These are phyloP conservation scores for Musa balbisiana DNA, from an alignment of 202 grass and related monocot species.

Conservation along the genomic window DNA sequence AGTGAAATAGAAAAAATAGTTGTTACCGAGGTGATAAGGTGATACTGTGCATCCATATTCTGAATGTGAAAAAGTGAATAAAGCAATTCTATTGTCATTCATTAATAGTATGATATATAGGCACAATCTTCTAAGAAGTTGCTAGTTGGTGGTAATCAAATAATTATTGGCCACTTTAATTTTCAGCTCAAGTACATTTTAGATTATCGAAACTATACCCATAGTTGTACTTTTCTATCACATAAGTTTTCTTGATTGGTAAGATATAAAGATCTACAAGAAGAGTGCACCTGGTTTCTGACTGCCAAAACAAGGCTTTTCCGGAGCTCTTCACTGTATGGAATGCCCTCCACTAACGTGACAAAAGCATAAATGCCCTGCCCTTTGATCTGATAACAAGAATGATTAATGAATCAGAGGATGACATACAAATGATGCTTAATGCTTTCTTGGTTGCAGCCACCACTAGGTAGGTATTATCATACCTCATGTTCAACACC, in stretches of 20 bases:
- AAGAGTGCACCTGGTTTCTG: slow-evolving; percentile 61
- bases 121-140: background rate
- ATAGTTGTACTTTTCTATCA: too few species aligned
- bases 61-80: background rate
- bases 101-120: background rate
- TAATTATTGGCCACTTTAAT: background rate
- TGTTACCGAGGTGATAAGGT: too few species aligned
- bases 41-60: too few species aligned
- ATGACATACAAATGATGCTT: background rate
- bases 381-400: slow-evolving; percentile 73
- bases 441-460: background rate
- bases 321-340: slow-evolving; percentile 76
- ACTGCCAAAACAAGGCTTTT: slow-evolving; percentile 73
- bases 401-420: slow-evolving; percentile 1
- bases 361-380: slow-evolving; percentile 98
- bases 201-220: too few species aligned
- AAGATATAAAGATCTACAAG: background rate
- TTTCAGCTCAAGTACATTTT: background rate
- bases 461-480: background rate
- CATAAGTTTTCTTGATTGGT: background rate
- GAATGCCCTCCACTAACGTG: slow-evolving; percentile 76
- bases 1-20: background rate
- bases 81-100: background rate
- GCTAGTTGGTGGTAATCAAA: background rate
- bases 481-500: slow-evolving; percentile 92